Evolutionary conservation across 352 stramenopile species (phyloP).

Genomic region (Phytophthora citrophthora): DNA sequence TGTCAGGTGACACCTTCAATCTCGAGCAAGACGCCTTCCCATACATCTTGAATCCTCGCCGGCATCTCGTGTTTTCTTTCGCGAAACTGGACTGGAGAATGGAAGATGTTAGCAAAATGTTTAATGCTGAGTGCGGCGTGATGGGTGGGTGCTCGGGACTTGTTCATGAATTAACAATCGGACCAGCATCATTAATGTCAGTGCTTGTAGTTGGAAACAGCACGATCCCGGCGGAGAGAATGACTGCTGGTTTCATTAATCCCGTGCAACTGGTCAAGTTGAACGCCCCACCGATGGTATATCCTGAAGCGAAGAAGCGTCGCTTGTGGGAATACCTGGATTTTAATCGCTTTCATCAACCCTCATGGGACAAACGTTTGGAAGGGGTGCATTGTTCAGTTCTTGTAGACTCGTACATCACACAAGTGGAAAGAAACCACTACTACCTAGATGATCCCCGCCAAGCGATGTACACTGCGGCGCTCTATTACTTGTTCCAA

Average conservation of each 20-base stretch:
- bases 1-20: slow-evolving; percentile 30
- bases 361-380: slow-evolving; percentile 15
- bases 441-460: slow-evolving; percentile 51
- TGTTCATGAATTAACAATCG: slow-evolving; percentile 29
- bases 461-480: slow-evolving; percentile 54
- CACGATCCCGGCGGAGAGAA: slow-evolving; percentile 19
- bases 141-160: slow-evolving; percentile 27
- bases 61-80: slow-evolving; percentile 45
- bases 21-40: slow-evolving; percentile 12
- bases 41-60: slow-evolving; percentile 35
- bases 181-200: background rate
- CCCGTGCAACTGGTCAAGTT: slow-evolving; percentile 33
- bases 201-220: slow-evolving; percentile 30
- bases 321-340: slow-evolving; percentile 36
- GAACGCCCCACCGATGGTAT: slow-evolving; percentile 20
- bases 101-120: slow-evolving; percentile 38
- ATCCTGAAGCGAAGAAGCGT: slow-evolving; percentile 12
- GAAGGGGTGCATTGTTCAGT: slow-evolving; percentile 39
- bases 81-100: slow-evolving; percentile 40
- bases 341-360: slow-evolving; percentile 13
- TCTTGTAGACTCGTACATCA: slow-evolving; percentile 56
- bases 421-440: slow-evolving; percentile 48
- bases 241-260: slow-evolving; percentile 25
- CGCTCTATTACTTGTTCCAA: slow-evolving; percentile 60
- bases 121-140: slow-evolving; percentile 34